Percentiles rank a stretch among this genome's conserved stretches.
Evolutionary conservation across 108 stramenopile genomes (phyloP).

Genomic region (Discostella pseudostelligera): DNA sequence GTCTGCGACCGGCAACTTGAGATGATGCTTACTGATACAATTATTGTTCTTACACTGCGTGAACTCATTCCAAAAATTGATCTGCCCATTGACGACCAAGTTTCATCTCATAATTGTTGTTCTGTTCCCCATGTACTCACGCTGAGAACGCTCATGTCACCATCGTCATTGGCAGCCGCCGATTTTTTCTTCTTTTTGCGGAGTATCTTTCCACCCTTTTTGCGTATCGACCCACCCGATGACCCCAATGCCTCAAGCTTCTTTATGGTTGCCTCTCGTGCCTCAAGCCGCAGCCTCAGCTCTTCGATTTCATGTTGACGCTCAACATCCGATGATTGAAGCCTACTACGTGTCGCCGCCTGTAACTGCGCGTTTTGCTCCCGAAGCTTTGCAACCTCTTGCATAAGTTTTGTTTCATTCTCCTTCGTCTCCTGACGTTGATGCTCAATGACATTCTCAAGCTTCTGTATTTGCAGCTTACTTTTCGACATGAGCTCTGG

Average conservation of each 20-base stretch:
- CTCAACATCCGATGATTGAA: constrained; percentile 32
- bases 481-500: constrained; percentile 47
- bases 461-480: constrained; percentile 37
- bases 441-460: constrained; percentile 21
- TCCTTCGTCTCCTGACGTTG: constrained; percentile 15
- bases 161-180: constrained; percentile 1
- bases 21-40: too few species aligned
- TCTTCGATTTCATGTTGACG: constrained; percentile 46
- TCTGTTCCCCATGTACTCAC: neutral
- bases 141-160: constrained; percentile 3
- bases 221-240: neutral
- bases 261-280: constrained; percentile 43
- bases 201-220: neutral
- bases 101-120: too few species aligned
- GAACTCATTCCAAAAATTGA: too few species aligned
- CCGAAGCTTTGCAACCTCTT: constrained; percentile 30
- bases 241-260: constrained; percentile 15
- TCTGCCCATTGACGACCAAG: too few species aligned
- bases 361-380: constrained; percentile 37
- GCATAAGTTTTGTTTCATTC: constrained; percentile 18
- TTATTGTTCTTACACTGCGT: too few species aligned
- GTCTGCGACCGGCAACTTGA: too few species aligned
- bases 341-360: constrained; percentile 40
- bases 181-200: neutral
- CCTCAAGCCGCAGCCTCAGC: constrained; percentile 39